Conservation (phyloP, 1,139 yeast species). For the Suhomyces bribrorum region DNA sequence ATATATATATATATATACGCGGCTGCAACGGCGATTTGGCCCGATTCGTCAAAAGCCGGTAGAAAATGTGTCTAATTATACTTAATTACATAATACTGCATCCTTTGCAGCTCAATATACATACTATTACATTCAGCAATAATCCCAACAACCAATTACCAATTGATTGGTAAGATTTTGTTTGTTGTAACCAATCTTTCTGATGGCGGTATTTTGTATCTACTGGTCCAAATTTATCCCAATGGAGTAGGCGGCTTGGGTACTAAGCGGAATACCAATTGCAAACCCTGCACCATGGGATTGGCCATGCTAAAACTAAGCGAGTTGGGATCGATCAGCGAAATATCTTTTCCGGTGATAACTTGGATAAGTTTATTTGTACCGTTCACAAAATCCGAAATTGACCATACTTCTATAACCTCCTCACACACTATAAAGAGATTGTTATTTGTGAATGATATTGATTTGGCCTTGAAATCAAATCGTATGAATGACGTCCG, state of each 20-base stretch:
- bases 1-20: no score
- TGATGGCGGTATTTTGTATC: neutral
- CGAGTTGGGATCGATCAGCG: conserved; percentile 44
- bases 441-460: conserved; percentile 59
- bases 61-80: no score
- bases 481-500: conserved; percentile 59
- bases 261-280: conserved; percentile 43
- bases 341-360: conserved; percentile 67
- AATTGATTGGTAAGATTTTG: no score
- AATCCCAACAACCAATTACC: no score
- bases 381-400: conserved; percentile 53
- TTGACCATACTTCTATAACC: conserved; percentile 66
- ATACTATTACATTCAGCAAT: no score
- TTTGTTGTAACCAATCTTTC: no score
- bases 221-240: neutral
- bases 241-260: conserved; percentile 1
- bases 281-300: conserved; percentile 66
- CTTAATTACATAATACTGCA: no score
- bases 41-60: no score
- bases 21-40: no score
- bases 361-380: conserved; percentile 66
- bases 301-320: conserved; percentile 65
- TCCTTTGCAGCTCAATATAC: no score
- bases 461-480: conserved; percentile 60
- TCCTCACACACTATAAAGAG: conserved; percentile 67